Base-by-base conservation (phyloP, 2,329 filamentous ascomycete species). In the Cladosporium cucumerinum region DNA sequence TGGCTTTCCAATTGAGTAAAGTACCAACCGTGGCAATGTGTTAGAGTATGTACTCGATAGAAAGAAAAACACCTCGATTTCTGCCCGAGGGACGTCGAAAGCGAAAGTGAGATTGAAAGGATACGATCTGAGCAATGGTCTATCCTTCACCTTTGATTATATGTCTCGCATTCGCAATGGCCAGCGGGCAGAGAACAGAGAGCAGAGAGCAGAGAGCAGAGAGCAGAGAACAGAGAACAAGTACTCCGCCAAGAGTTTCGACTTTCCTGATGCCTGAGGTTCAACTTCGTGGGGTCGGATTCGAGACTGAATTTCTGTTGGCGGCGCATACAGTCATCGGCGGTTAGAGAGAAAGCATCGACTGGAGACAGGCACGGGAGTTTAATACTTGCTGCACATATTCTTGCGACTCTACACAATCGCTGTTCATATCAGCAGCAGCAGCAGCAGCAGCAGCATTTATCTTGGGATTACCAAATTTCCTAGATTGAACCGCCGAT, bases 301-400 rank as follows among this genome's bases (percentile, higher is more conserved):
- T 25, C 26, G n/a, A 30, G 30, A 51, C 58, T 48, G 58, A 61
- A 61, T 61, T 61, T 61, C 58, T 30, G 32, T 43, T 36, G 12
- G n/a, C 43, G 36, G 39, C 36, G 39, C 46, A 43, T 32, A 61
- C 57, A 60, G 57, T 60, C 57, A 60, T 60, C 57, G 57, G 25
- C 49, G 34, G 18, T 21, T 46, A 46, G 39, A 21, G 39, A 21
- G 26, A 55, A 32, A 55, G 26, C 49, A 32, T 30, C 39, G n/a
- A 46, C 39, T 46, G n/a, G n/a, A 46, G 39, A n/a, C 39, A 46
- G 39, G 39, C 39, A 46, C 39, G 39, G 39, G n/a, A 46, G 39
- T 46, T 46, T 46, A 46, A 46, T 46, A 21, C 39, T 46, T 46
- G 39, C 39, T 46, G 39, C 39, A 46, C 39, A 46, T 46, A 46